Evolutionary conservation across 164 flowering plant species (phyloP).

Genomic region (Magnolia changhungtana): DNA sequence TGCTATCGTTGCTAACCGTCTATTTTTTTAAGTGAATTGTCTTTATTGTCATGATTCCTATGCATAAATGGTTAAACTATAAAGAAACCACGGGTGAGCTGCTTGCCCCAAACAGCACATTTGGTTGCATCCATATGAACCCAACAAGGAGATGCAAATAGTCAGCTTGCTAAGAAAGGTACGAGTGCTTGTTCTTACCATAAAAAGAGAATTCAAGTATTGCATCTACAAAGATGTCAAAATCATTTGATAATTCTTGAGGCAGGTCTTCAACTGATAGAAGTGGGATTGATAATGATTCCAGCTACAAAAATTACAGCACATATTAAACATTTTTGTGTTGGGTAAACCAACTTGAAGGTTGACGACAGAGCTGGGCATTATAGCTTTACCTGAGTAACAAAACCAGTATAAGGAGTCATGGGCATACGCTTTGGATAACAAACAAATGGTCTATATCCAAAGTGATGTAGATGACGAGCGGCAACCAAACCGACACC

Average conservation of each 20-base stretch:
- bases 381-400: slow-evolving; percentile 66
- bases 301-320: slow-evolving; percentile 55
- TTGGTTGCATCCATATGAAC: background rate
- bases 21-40: too few species aligned
- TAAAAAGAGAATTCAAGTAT: slow-evolving; percentile 93
- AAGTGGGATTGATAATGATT: slow-evolving; percentile 80
- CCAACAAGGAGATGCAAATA: background rate
- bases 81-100: too few species aligned
- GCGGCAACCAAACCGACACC: slow-evolving; percentile 99
- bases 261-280: slow-evolving; percentile 76
- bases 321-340: too few species aligned
- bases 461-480: slow-evolving; percentile 90
- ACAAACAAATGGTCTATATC: slow-evolving; percentile 70
- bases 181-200: slow-evolving; percentile 38
- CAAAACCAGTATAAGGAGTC: slow-evolving; percentile 73
- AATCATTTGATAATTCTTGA: slow-evolving; percentile 62
- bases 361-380: background rate
- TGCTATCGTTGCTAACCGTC: too few species aligned
- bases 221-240: slow-evolving; percentile 87
- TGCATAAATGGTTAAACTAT: too few species aligned
- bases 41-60: too few species aligned
- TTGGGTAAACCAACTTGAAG: background rate
- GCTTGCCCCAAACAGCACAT: too few species aligned
- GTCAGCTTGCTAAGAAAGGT: background rate
- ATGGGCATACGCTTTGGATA: slow-evolving; percentile 82